Base-by-base conservation (phyloP, 2,329 filamentous ascomycete genomes). In the Hirsutella rhossiliensis region DNA sequence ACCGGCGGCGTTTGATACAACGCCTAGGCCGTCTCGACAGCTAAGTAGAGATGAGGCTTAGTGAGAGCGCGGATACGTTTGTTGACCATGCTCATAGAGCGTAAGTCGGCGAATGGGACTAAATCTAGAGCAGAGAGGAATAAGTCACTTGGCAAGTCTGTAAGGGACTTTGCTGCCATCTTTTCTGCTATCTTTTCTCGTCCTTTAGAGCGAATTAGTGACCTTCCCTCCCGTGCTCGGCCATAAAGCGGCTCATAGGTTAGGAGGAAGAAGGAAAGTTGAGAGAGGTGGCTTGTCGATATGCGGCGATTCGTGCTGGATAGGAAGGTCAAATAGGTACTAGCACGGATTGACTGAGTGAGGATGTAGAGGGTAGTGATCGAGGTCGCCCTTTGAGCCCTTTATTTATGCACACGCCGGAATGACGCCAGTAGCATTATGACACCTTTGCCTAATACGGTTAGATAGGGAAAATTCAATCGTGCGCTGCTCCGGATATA, bases 281-380 rank as follows among this genome's bases (percentile, higher is more conserved):
- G 18, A 20, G 11, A 20, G 36, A 12, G 36, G 18, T 38, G 36
- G 3, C 12, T 38, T 17, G 18, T 23, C 19, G 3, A 65, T 60
- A 3, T 63, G 60, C 0, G 82, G 29, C 13, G 29, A 30, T 30
- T 30, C 13, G 29, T 30, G 29, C 29, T 30, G 29, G 29, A 30
- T 30, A 13, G 29, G 8, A 30, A 30, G 29, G 7, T 30, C 29
- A 30, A 8, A 30, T 30, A 13, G 29, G n/a, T n/a, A n/a, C n/a
- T n/a, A n/a, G n/a, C n/a, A n/a, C n/a, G n/a, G n/a, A n/a, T n/a
- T n/a, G n/a, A n/a, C n/a, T n/a, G n/a, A n/a, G n/a, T n/a, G n/a
- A n/a, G n/a, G n/a, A n/a, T n/a, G n/a, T n/a, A n/a, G n/a, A n/a
- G n/a, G n/a, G n/a, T n/a, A n/a, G n/a, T n/a, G n/a, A n/a, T n/a